Evolutionary conservation across 139 green algal genomes (phyloP).

Genomic region (Chlamydomonas applanata): DNA sequence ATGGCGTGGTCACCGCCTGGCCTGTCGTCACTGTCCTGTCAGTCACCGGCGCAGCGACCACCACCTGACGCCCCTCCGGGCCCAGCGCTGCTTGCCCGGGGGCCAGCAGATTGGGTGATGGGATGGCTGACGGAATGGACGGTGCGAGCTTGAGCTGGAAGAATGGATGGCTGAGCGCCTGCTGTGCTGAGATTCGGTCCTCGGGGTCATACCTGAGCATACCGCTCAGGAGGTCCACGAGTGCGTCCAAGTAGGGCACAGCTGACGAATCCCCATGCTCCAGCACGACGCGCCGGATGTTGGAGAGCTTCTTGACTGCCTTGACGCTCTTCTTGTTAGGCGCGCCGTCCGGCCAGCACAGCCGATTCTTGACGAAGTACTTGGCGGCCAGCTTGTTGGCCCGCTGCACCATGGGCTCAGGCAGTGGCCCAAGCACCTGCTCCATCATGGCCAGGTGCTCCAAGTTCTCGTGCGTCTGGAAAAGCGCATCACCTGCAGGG

Average conservation of each 20-base stretch:
- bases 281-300: conserved; percentile 18
- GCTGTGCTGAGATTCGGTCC: conserved; percentile 63
- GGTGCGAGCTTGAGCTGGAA: conserved; percentile 13
- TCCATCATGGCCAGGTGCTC: conserved; percentile 99
- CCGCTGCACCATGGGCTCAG: conserved; percentile 35
- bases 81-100: no score
- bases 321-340: conserved; percentile 69
- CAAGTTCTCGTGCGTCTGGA: conserved; percentile 97
- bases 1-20: no score
- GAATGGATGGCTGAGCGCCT: conserved; percentile 81
- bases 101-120: neutral
- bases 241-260: conserved; percentile 14
- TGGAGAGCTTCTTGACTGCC: conserved; percentile 56
- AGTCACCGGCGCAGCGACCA: no score
- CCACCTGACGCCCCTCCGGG: no score
- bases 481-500: conserved; percentile 79
- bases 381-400: conserved; percentile 30
- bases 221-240: conserved; percentile 21
- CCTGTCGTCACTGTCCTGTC: no score
- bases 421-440: conserved; percentile 77
- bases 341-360: conserved; percentile 80
- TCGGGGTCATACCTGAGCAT: conserved; percentile 63
- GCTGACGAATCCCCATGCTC: conserved; percentile 9
- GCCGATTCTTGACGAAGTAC: conserved; percentile 36
- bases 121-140: conserved; percentile 6